Base-by-base conservation (phyloP, 2,329 filamentous ascomycete genomes). In the Fusarium sp. region DNA sequence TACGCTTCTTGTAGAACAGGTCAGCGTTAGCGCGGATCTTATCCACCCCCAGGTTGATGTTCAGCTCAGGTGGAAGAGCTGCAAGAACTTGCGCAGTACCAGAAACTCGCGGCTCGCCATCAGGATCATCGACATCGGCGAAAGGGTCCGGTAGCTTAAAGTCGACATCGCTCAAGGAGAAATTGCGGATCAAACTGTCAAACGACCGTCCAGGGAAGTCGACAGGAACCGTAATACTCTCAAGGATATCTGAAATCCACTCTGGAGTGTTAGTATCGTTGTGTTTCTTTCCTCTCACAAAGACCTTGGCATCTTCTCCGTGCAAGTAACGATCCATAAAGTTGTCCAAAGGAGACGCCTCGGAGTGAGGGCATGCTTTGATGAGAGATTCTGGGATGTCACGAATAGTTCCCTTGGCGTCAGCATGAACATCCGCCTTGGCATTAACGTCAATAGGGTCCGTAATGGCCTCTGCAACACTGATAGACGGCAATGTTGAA, bases 121-220 rank as follows among this genome's bases (percentile, higher is more conserved):
- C 88, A 0, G 93, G 92, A 12, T 90, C 88, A 59, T 86, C 88
- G 0, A 92, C 92, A 18, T 94, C 89, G 4, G 93, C 92, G 73
- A 91, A 87, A 1, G 92, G 91, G 73, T 94, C 89, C 1, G 96
- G 96, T 45, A 99, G 82, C 49, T 88, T 88, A 78, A 99, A 97
- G 73, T 97, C 89, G 40, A 97, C 93, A 75, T 97, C 88, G 3
- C 89, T 88, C 69, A 98, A 82, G 23, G 93, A 92, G 76, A 98
- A 97, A 72, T 96, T 95, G 71, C 90, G 91, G 76, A 99, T 91
- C 16, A 97, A 82, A 69, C 92, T 89, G 69, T 94, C 93, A 73
- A 97, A 90, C 0, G 90, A 90, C 61, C 90, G 88, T 7, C 93
- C 93, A 0, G 93, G 92, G 66, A 98, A 92, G 8, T 93, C 91